Conservation (phyloP, 345 rosid genomes). For the Camelina hispida region DNA sequence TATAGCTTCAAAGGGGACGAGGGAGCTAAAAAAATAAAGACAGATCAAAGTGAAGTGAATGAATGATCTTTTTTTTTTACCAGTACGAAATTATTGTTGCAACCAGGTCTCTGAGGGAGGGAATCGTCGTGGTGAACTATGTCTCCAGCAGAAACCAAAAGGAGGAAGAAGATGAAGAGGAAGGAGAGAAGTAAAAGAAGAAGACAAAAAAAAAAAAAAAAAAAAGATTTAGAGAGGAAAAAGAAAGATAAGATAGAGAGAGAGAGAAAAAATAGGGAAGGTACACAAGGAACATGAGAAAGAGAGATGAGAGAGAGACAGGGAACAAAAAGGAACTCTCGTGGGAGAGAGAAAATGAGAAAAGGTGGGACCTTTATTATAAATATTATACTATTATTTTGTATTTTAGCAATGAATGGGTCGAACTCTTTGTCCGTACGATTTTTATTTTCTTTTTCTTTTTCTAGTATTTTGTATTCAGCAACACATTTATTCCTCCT, state of each 20-base stretch:
- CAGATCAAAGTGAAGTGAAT: background rate
- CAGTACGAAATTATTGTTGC: conserved; percentile 90
- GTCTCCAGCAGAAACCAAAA: conserved; percentile 65
- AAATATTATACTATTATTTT: no score
- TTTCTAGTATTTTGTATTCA: no score
- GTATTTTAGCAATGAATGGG: no score
- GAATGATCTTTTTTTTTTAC: conserved; percentile 37
- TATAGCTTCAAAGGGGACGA: background rate
- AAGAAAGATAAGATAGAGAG: conserved; percentile 22
- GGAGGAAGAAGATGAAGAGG: background rate
- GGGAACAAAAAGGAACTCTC: background rate
- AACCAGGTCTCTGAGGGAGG: conserved; percentile 83
- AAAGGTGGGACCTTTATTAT: background rate
- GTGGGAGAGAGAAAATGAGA: conserved; percentile 25
- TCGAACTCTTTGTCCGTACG: no score
- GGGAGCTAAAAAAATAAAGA: background rate
- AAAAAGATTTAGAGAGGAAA: conserved; percentile 14
- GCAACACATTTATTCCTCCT: no score
- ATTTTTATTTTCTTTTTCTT: no score
- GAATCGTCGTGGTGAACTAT: conserved; percentile 87
- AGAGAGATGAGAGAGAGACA: background rate
- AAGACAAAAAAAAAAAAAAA: background rate
- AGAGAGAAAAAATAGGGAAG: conserved; percentile 18
- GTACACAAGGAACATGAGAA: conserved; percentile 24
- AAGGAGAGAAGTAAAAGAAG: background rate